Evolutionary conservation across 345 rosid species (phyloP).

Genomic region (Combretum micranthum): DNA sequence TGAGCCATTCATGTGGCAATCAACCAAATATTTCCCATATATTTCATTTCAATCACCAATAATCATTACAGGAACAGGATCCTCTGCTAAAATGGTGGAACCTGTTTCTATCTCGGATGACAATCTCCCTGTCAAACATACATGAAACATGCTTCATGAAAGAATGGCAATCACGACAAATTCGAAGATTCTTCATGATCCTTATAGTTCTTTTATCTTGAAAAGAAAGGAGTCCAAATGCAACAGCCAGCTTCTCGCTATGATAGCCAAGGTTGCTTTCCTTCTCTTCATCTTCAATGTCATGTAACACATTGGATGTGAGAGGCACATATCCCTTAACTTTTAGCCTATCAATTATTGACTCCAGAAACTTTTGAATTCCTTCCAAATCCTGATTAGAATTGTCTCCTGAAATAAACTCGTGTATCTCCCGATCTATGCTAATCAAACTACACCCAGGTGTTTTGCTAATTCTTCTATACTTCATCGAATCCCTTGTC

Average conservation of each 20-base stretch:
- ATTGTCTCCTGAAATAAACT: slow-evolving; percentile 40
- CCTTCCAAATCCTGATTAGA: slow-evolving; percentile 27
- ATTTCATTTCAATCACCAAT: slow-evolving; percentile 18
- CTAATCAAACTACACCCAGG: slow-evolving; percentile 33
- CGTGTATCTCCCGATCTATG: slow-evolving; percentile 24
- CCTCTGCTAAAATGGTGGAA: slow-evolving; percentile 45
- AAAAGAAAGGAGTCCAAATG: slow-evolving; percentile 24
- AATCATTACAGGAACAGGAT: slow-evolving; percentile 33
- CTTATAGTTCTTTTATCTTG: slow-evolving; percentile 22
- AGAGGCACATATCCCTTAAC: slow-evolving; percentile 28
- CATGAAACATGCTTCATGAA: slow-evolving; percentile 39
- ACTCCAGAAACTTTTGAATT: slow-evolving; percentile 19
- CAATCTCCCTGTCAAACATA: slow-evolving; percentile 25
- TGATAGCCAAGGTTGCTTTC: slow-evolving; percentile 36
- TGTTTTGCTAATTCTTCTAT: slow-evolving; percentile 31
- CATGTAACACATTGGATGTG: slow-evolving; percentile 29
- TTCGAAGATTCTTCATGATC: slow-evolving; percentile 42
- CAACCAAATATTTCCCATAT: too few species aligned
- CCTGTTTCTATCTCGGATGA: slow-evolving; percentile 34
- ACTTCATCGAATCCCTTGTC: slow-evolving; percentile 32
- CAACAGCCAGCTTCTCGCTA: slow-evolving; percentile 50
- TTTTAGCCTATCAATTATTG: slow-evolving; percentile 19
- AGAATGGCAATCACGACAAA: slow-evolving; percentile 33
- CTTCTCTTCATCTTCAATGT: slow-evolving; percentile 54
- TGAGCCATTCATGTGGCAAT: too few species aligned